These are phyloP conservation scores for Strobilomyces confusus DNA, from an alignment of 768 basidiomycete species.

Conservation along the genomic window DNA sequence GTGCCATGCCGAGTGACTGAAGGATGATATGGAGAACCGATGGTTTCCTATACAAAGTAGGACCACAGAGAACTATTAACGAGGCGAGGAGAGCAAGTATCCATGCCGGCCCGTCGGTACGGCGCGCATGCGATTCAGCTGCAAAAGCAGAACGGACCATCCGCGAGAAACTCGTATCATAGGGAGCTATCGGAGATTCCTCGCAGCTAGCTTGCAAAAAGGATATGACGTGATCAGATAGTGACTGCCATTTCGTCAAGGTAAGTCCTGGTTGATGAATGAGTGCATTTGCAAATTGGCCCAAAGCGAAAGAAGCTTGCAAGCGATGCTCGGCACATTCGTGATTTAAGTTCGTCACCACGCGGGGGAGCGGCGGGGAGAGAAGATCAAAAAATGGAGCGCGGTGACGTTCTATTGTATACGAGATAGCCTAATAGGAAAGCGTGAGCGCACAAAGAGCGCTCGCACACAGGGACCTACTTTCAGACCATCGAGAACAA, in stretches of 20 bases:
- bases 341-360: conserved; percentile 15
- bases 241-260: conserved; percentile 18
- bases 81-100: conserved; percentile 42
- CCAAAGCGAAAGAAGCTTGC: conserved; percentile 20
- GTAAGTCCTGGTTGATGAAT: conserved; percentile 32
- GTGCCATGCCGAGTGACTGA: conserved; percentile 31
- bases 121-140: conserved; percentile 15
- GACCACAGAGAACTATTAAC: conserved; percentile 45
- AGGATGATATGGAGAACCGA: conserved; percentile 37
- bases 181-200: background rate
- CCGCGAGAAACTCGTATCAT: conserved; percentile 20
- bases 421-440: conserved; percentile 20
- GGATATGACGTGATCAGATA: conserved; percentile 25
- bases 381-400: conserved; percentile 16
- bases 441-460: conserved; percentile 3
- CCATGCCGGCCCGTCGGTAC: conserved; percentile 38
- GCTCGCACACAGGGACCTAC: conserved; percentile 7
- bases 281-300: conserved; percentile 27
- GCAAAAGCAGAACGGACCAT: conserved; percentile 30
- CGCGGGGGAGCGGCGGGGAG: conserved; percentile 20
- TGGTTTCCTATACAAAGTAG: conserved; percentile 39
- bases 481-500: conserved; percentile 29
- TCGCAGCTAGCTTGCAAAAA: conserved; percentile 23
- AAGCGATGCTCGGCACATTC: conserved; percentile 17
- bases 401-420: conserved; percentile 19